phyloP scores from a whole-genome alignment of 805 yeast genomes.

The Candida nitratophila region DNA sequence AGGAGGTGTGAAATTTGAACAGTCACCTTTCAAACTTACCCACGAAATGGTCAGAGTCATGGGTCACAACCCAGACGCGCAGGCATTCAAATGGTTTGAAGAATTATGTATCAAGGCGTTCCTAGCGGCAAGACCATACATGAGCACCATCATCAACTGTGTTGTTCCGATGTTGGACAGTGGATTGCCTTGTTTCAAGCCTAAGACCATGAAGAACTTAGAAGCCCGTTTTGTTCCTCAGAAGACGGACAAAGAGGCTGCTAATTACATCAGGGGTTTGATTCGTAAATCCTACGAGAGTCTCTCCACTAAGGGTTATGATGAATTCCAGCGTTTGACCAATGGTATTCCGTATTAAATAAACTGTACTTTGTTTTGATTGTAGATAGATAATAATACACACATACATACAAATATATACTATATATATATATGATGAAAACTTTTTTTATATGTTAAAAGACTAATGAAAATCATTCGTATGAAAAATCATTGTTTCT shows the following conservation, averaged over 20 bases:
- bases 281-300: constrained; percentile 81
- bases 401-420: too few relatives aligned
- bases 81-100: constrained; percentile 89
- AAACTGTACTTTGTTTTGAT: background rate
- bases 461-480: background rate
- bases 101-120: constrained; percentile 92
- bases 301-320: constrained; percentile 88
- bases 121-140: constrained; percentile 80
- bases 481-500: background rate
- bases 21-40: constrained; percentile 95
- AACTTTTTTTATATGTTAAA: too few relatives aligned
- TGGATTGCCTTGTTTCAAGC: constrained; percentile 95
- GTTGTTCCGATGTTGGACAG: constrained; percentile 91
- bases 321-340: constrained; percentile 92
- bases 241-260: constrained; percentile 81
- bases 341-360: constrained; percentile 89
- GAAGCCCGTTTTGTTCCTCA: constrained; percentile 73
- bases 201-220: constrained; percentile 73
- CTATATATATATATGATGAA: too few relatives aligned
- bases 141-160: constrained; percentile 76
- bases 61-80: constrained; percentile 86
- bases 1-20: constrained; percentile 96
- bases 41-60: constrained; percentile 93
- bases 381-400: too few relatives aligned
- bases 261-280: constrained; percentile 64